Evolutionary conservation across 139 green algal genomes (phyloP), one percentile per base, ranked within the genome.

Genomic region (Chlamydomonas sphaeroides): DNA sequence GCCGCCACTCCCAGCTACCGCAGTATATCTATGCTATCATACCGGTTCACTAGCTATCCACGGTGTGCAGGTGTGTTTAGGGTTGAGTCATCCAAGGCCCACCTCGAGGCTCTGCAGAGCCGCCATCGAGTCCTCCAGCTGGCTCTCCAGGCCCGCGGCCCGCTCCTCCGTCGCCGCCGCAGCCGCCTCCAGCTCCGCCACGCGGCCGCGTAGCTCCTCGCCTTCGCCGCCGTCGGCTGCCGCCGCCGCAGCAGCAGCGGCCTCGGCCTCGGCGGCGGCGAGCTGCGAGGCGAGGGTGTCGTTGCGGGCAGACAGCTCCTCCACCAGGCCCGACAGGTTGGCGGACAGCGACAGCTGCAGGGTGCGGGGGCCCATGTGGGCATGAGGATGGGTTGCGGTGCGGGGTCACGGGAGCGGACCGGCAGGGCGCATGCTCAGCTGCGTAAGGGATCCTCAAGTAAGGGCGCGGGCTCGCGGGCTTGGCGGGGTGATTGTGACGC

Each of bases 91-190:
- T n/a, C 45, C 45, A 20, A 17, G 18, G 23, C 56, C 1, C 25
- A 76, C 70, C 72, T 75, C 63, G 0, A 87, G 28, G 28, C 62
- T 73, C 23, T 71, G 65, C 56, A 83, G 65, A 30, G 82, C 82
- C 33, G 73, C 82, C 57, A 38, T 23, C 25, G 66, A 56, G 33
- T 87, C 82, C 82, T 87, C 82, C 57, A 87, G 65, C 72, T 78
- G 65, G 32, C 71, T 78, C 39, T 71, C 49, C 49, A 74, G 23
- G 5, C 41, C 38, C 18, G 70, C 82, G 4, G 25, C 38, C 41
- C 72, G 49, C 65, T 83, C 61, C 23, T 45, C 25, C 28, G 81
- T 72, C 28, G 59, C 81, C 3, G 68, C 49, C 41, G 53, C 25
- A 11, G 36, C 51, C 30, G 53, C 39, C 30, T 53, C n/a, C 11